Conservation (phyloP, 2,329 filamentous ascomycete species). For the Exophiala bonariae region DNA sequence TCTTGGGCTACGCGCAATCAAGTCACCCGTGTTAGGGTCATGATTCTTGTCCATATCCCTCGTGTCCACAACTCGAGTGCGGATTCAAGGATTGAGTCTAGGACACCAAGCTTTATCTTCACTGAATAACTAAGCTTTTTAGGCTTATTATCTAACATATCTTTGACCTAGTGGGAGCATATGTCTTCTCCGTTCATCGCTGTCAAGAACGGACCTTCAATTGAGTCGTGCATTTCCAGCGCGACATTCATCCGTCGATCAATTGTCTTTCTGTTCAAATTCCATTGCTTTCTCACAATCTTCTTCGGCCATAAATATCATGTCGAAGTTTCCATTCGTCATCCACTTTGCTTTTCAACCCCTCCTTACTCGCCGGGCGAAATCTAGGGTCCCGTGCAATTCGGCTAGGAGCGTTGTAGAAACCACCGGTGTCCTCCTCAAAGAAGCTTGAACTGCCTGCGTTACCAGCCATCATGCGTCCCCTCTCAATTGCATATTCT, state of each 20-base stretch:
- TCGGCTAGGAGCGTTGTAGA: constrained; percentile 23
- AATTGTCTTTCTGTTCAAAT: too few species aligned
- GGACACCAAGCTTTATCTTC: background rate
- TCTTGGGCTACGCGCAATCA: too few species aligned
- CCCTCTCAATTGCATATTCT: constrained; percentile 25
- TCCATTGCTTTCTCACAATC: constrained; percentile 10
- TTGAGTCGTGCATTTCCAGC: too few species aligned
- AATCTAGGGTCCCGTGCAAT: constrained; percentile 29
- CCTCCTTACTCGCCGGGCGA: constrained; percentile 23
- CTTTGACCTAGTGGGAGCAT: too few species aligned
- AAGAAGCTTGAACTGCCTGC: constrained; percentile 23
- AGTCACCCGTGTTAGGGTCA: too few species aligned
- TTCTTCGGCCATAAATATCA: constrained; percentile 21
- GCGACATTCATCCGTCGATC: background rate
- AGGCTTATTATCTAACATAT: too few species aligned
- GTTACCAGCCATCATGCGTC: constrained; percentile 12
- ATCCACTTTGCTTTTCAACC: constrained; percentile 18
- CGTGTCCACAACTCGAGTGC: too few species aligned
- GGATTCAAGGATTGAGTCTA: background rate
- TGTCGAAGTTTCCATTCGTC: constrained; percentile 22
- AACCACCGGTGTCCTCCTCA: constrained; percentile 20
- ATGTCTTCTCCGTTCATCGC: too few species aligned
- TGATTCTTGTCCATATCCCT: background rate
- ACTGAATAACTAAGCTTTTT: too few species aligned
- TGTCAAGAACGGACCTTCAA: too few species aligned